Evolutionary conservation across 1,284 basidiomycete species (phyloP).

Genomic region (Trichosporon sp.): DNA sequence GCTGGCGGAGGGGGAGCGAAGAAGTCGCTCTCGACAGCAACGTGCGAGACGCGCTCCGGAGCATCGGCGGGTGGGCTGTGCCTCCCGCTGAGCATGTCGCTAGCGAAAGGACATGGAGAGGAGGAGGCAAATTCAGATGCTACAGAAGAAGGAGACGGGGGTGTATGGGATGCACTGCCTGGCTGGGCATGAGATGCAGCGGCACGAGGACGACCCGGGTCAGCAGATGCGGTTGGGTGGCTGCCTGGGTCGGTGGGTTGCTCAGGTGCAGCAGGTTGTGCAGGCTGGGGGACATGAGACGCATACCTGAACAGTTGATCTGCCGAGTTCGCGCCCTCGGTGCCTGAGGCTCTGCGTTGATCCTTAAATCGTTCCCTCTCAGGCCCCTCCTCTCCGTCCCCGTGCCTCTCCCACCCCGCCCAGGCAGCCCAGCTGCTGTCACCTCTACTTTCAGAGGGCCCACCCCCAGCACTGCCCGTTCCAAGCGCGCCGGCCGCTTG

Average conservation of each 20-base stretch:
- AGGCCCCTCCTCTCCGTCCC: not conserved
- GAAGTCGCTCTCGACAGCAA: conserved; percentile 15
- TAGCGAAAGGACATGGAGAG: not conserved
- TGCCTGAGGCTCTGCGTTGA: not conserved
- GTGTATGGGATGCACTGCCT: not conserved
- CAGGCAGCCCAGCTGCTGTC: not conserved
- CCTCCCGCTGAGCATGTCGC: not conserved
- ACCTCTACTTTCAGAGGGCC: no score
- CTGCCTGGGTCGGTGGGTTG: not conserved
- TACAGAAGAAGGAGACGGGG: not conserved
- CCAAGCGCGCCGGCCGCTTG: not conserved
- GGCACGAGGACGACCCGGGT: not conserved
- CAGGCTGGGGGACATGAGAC: not conserved
- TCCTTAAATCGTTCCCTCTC: not conserved
- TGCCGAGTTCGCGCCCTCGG: not conserved
- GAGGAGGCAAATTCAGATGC: not conserved
- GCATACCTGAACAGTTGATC: not conserved
- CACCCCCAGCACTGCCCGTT: no score
- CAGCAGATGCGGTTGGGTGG: not conserved
- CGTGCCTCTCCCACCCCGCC: not conserved
- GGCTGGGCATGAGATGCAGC: not conserved
- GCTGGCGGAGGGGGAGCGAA: not conserved
- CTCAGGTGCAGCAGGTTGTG: not conserved
- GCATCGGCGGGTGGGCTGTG: not conserved
- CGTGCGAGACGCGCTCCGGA: conserved; percentile 8